phyloP scores from a whole-genome alignment of 345 rosid species.

The Syzygium aromaticum region DNA sequence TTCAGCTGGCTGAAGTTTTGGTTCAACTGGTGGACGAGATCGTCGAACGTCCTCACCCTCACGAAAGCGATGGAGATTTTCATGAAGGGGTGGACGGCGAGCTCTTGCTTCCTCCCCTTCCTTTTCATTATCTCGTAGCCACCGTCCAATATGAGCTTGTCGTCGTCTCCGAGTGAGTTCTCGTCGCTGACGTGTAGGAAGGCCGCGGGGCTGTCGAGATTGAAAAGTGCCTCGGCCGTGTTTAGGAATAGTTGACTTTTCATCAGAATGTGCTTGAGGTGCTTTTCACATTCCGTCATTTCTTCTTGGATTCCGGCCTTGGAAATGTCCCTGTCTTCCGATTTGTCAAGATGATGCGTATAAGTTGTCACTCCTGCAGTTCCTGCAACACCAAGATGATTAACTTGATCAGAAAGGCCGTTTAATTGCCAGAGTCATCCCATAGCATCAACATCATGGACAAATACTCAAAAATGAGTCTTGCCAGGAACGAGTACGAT shows the following conservation, averaged over 20 bases:
- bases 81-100: slow-evolving; percentile 53
- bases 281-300: slow-evolving; percentile 48
- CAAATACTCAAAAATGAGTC: not conserved
- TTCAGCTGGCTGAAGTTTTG: slow-evolving; percentile 48
- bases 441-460: not conserved
- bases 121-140: slow-evolving; percentile 80
- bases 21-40: slow-evolving; percentile 48
- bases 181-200: not conserved
- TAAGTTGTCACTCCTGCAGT: not conserved
- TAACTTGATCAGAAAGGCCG: not conserved
- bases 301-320: slow-evolving; percentile 21
- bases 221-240: slow-evolving; percentile 78
- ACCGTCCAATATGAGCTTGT: slow-evolving; percentile 57
- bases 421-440: not conserved
- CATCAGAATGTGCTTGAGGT: slow-evolving; percentile 50
- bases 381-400: slow-evolving; percentile 27
- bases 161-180: slow-evolving; percentile 18
- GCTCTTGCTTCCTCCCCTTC: slow-evolving; percentile 68
- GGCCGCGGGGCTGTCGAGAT: slow-evolving; percentile 47
- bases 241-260: slow-evolving; percentile 57
- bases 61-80: slow-evolving; percentile 20
- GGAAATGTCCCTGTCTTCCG: slow-evolving; percentile 6
- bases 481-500: not conserved
- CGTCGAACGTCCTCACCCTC: slow-evolving; percentile 40
- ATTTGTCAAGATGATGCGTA: not conserved